These are phyloP conservation scores for Macrolepiota dolichaula DNA, from an alignment of 768 basidiomycete species.

Conservation along the genomic window DNA sequence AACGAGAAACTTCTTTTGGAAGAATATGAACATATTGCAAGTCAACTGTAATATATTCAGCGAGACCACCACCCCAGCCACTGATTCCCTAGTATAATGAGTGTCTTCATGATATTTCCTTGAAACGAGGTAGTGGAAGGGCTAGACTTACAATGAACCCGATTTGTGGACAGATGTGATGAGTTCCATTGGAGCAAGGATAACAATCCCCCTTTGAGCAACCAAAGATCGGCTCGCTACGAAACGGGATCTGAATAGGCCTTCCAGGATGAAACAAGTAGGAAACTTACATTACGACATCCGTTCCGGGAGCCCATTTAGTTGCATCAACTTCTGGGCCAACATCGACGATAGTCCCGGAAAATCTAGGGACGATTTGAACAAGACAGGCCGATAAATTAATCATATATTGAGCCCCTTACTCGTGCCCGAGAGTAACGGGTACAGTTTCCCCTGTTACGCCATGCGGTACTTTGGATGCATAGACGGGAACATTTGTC, in stretches of 20 bases:
- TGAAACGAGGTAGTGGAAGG: background rate
- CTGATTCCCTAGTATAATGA: conserved; percentile 29
- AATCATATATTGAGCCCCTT: conserved; percentile 1
- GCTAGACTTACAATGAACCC: conserved; percentile 31
- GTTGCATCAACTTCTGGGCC: conserved; percentile 29
- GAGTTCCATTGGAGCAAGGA: conserved; percentile 27
- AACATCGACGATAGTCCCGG: conserved; percentile 31
- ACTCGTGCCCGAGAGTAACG: conserved; percentile 47
- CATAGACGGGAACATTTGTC: conserved; percentile 23
- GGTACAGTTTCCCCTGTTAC: conserved; percentile 39
- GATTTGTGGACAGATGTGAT: conserved; percentile 31
- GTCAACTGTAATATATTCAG: conserved; percentile 38
- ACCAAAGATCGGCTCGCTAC: conserved; percentile 39
- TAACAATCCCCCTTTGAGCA: conserved; percentile 33
- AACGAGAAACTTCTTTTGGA: conserved; percentile 34
- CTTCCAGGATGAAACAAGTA: background rate
- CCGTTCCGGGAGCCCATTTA: conserved; percentile 30
- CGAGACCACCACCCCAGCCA: conserved; percentile 41
- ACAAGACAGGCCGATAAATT: background rate
- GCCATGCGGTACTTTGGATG: conserved; percentile 28
- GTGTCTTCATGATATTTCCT: background rate
- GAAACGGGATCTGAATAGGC: background rate
- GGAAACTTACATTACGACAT: conserved; percentile 27
- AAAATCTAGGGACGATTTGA: conserved; percentile 22
- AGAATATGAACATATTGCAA: conserved; percentile 33